These are phyloP conservation scores for Aspergillus biplanus DNA, from an alignment of 495 filamentous ascomycete genomes.

Conservation along the genomic window DNA sequence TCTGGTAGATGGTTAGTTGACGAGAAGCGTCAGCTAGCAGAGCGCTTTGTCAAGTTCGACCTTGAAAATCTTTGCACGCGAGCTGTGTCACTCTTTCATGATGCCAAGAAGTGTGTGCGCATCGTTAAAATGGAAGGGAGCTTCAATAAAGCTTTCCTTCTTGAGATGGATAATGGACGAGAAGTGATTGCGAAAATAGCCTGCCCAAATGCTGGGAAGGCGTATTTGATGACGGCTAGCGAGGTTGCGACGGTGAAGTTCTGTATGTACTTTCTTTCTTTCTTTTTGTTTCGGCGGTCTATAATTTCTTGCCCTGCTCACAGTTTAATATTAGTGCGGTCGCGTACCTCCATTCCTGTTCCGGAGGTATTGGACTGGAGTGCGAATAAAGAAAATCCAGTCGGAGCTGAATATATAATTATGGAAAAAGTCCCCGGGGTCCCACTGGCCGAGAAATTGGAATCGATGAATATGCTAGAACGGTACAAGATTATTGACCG, in stretches of 20 bases:
- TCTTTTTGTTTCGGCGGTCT: too few relatives aligned
- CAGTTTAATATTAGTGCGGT: slow-evolving; percentile 24
- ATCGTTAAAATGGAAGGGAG: slow-evolving; percentile 40
- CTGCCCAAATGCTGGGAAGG: slow-evolving; percentile 27
- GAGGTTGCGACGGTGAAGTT: slow-evolving; percentile 37
- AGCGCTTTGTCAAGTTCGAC: slow-evolving; percentile 33
- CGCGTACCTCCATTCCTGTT: slow-evolving; percentile 29
- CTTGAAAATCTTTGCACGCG: slow-evolving; percentile 31
- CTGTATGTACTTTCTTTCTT: slow-evolving; percentile 16
- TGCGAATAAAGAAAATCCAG: slow-evolving; percentile 31
- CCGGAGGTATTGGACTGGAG: slow-evolving; percentile 36
- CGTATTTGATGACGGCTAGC: slow-evolving; percentile 33
- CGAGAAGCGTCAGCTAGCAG: slow-evolving; percentile 25
- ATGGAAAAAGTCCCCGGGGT: slow-evolving; percentile 29
- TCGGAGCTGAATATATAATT: slow-evolving; percentile 39
- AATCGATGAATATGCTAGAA: neutral
- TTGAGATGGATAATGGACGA: slow-evolving; percentile 32
- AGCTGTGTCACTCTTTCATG: neutral
- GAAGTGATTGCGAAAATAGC: slow-evolving; percentile 35
- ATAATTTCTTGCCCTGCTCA: slow-evolving; percentile 9
- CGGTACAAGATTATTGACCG: neutral
- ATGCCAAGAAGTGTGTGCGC: neutral
- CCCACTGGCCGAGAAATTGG: neutral
- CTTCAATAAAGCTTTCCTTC: slow-evolving; percentile 37
- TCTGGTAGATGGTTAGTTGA: slow-evolving; percentile 35